phyloP scores from a whole-genome alignment of 2,329 filamentous ascomycete genomes.

The Verticillium nonalfalfae region DNA sequence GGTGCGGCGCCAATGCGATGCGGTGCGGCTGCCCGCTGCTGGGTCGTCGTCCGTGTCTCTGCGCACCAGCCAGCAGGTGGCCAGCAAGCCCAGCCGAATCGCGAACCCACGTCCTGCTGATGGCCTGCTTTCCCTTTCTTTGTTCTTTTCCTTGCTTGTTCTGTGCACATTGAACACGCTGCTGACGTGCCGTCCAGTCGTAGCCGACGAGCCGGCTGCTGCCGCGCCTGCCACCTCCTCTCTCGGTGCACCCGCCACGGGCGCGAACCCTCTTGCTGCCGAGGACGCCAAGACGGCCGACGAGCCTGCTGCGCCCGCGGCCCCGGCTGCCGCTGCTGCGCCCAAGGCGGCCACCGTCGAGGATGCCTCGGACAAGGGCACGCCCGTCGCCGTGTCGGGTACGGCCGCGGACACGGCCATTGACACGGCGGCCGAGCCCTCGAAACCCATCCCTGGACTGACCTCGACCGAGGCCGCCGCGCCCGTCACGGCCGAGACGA shows the following conservation, averaged over 20 bases:
- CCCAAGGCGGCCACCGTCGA: conserved; percentile 16
- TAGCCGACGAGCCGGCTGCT: conserved; percentile 19
- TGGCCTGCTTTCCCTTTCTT: too few relatives aligned
- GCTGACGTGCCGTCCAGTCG: conserved; percentile 2
- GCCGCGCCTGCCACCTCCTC: conserved; percentile 18
- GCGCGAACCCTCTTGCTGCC: background rate
- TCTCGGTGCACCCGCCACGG: conserved; percentile 13
- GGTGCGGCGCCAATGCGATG: background rate
- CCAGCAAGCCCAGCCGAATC: background rate
- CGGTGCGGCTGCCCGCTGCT: background rate
- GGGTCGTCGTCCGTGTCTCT: background rate
- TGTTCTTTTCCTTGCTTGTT: too few relatives aligned
- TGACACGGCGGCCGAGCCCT: background rate
- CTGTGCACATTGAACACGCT: too few relatives aligned
- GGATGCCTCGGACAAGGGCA: conserved; percentile 8
- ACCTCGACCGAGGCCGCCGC: background rate
- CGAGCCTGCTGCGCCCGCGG: conserved; percentile 7
- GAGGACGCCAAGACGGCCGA: conserved; percentile 6
- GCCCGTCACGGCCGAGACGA: background rate
- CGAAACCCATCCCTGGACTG: background rate
- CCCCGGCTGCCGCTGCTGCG: conserved; percentile 21
- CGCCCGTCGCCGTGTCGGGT: background rate
- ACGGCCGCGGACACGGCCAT: too few relatives aligned
- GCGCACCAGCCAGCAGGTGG: background rate
- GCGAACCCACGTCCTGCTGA: too few relatives aligned